These are phyloP conservation scores for Peronospora destructor DNA, from an alignment of 352 stramenopile species.

Conservation along the genomic window DNA sequence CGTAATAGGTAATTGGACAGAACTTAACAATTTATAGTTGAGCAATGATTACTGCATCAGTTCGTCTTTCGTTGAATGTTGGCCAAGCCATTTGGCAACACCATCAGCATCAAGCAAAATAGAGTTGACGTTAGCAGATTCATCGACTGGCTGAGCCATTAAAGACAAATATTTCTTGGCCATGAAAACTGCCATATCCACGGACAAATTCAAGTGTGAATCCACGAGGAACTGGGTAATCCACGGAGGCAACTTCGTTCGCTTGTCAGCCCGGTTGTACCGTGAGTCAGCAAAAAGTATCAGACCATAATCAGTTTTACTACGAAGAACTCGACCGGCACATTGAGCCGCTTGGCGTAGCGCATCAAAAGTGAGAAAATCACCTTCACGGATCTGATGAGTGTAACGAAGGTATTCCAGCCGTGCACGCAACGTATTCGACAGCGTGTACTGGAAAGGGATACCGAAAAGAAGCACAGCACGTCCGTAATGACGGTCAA, in stretches of 20 bases:
- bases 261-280: conserved; percentile 98
- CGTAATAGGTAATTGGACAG: no score
- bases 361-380: conserved; percentile 99
- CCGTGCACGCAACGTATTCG: conserved; percentile 87
- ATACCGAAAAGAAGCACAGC: conserved; percentile 98
- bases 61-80: conserved; percentile 31
- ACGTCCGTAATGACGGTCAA: conserved; percentile 98
- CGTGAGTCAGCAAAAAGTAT: conserved; percentile 97
- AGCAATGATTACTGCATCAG: conserved; percentile 12
- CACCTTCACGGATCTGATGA: conserved; percentile 89
- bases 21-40: background rate
- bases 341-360: conserved; percentile 96
- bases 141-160: conserved; percentile 94
- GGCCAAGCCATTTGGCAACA: conserved; percentile 71
- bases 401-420: conserved; percentile 95
- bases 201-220: conserved; percentile 93
- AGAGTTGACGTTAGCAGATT: conserved; percentile 86
- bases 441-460: conserved; percentile 98
- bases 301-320: conserved; percentile 98
- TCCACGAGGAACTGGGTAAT: conserved; percentile 96
- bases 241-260: conserved; percentile 97
- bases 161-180: conserved; percentile 93
- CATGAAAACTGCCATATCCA: conserved; percentile 93
- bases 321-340: conserved; percentile 95
- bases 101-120: conserved; percentile 91